Base-by-base conservation (phyloP, 169 alveolate species). In the Plasmodium vivax region DNA sequence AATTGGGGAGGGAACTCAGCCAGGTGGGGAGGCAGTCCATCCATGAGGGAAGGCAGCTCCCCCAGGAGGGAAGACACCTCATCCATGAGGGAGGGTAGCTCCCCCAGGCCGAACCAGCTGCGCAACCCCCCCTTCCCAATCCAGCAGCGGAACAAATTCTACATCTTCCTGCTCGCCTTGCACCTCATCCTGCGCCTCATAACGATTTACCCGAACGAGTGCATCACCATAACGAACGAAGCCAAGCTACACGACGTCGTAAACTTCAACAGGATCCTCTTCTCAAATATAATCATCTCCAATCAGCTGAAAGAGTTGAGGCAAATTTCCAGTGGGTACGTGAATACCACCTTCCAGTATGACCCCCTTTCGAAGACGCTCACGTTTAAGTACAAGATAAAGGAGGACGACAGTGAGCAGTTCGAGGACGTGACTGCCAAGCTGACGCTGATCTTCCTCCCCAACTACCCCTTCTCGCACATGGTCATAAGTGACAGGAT, bases 401-500 rank as follows among this genome's bases (percentile, higher is more conserved):
- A 43, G 32, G 94, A 90, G 43, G 92, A 90, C 38, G 94, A 90
- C 32, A 72, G 74, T 43, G 81, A 90, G n/a, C 74, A 80, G 23
- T 43, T 81, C 41, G 94, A 90, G 43, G 91, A 68, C 27, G 83
- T 90, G 3, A 90, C 94, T 3, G 94, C 92, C 16, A 90, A 81
- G 74, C 51, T 90, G 34, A 58, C 94, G 30, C 30, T 90, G 41
- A 41, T 8, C 10, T 90, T 90, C 56, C 41, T 81, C 14, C 94
- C 94, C 2, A 82, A 82, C 38, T 90, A 90, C 16, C 94, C 94
- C 3, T 90, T 90, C 38, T 90, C 92, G 32, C 92, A 80, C 36
- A 10, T 90, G 36, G 58, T 71, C n/a, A 90, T 90, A 36, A 90
- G 75, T 23, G 94, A 90, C 75, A 45, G 77, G 47, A 81, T 90